phyloP scores from a whole-genome alignment of 1,139 yeast genomes.

The Meyerozyma carpophila region DNA sequence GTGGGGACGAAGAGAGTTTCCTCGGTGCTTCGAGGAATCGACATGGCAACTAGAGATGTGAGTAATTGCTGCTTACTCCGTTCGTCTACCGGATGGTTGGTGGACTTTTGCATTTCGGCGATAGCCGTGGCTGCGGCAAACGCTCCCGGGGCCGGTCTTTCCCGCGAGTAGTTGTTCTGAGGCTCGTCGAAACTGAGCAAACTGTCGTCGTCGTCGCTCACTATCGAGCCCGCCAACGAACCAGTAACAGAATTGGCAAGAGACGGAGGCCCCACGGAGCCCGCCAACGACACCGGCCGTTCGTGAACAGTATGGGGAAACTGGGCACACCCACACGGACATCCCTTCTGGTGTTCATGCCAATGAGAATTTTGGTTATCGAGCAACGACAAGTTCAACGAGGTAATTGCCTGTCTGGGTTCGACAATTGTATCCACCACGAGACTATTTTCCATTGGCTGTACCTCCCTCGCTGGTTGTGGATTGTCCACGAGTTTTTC shows the following conservation, averaged over 20 bases:
- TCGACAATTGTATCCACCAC: not conserved
- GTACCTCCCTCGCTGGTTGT: not conserved
- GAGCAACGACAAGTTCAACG: constrained; percentile 7
- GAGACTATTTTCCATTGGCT: not conserved
- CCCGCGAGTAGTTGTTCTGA: constrained; percentile 10
- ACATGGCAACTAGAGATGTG: constrained; percentile 64
- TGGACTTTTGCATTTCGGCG: constrained; percentile 44
- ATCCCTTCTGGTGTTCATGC: constrained; percentile 42
- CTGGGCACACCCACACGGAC: constrained; percentile 51
- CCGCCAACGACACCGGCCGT: constrained; percentile 60
- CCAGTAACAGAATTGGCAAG: constrained; percentile 25
- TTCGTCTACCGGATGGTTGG: constrained; percentile 22
- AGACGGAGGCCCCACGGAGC: constrained; percentile 27
- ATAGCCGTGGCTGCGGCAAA: constrained; percentile 69
- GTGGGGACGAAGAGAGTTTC: constrained; percentile 73
- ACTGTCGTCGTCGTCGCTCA: constrained; percentile 39
- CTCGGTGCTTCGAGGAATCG: constrained; percentile 72
- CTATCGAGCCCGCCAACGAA: constrained; percentile 21
- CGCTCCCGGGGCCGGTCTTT: constrained; percentile 71
- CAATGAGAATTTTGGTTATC: constrained; percentile 6
- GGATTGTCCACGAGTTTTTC: not conserved
- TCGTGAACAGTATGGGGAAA: constrained; percentile 54
- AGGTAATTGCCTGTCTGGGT: constrained; percentile 4
- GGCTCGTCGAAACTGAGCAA: constrained; percentile 28
- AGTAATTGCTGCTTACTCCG: constrained; percentile 45